Evolutionary conservation across 768 basidiomycete genomes (phyloP).

Genomic region (Lactarius vividus): DNA sequence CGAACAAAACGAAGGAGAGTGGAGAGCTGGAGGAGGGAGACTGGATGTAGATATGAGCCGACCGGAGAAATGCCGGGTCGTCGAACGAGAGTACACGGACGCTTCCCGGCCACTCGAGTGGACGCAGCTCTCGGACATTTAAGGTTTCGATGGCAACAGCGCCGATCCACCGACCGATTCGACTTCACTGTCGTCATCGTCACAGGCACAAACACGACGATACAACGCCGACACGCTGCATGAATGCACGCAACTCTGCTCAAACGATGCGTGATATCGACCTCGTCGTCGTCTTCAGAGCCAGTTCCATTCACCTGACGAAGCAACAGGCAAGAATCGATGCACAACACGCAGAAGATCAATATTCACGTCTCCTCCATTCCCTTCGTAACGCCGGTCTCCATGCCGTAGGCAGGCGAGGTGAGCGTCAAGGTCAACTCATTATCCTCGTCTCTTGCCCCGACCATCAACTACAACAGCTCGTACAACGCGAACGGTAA

Average conservation of each 20-base stretch:
- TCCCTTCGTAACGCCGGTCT: slow-evolving; percentile 62
- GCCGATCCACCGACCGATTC: not conserved
- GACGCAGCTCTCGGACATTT: not conserved
- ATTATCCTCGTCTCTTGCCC: slow-evolving; percentile 76
- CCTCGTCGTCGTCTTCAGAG: slow-evolving; percentile 69
- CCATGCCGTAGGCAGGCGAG: slow-evolving; percentile 68
- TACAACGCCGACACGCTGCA: not conserved
- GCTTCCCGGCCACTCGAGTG: not conserved
- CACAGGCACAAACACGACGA: not conserved
- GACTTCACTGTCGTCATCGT: not conserved
- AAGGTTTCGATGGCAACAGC: not conserved
- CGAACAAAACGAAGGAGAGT: slow-evolving; percentile 8
- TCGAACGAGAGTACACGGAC: not conserved
- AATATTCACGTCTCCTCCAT: slow-evolving; percentile 64
- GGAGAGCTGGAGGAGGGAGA: not conserved
- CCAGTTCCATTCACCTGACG: slow-evolving; percentile 48
- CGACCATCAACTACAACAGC: slow-evolving; percentile 52
- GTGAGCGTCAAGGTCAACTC: slow-evolving; percentile 72
- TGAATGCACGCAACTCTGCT: not conserved
- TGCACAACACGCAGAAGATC: slow-evolving; percentile 59
- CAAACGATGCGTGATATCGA: slow-evolving; percentile 56
- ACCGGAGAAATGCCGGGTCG: not conserved
- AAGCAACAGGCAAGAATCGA: slow-evolving; percentile 64
- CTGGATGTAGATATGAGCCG: slow-evolving; percentile 1
- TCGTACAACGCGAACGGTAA: slow-evolving; percentile 75